phyloP scores from a whole-genome alignment of 306 rosid genomes.

The Medicago ruthenica region DNA sequence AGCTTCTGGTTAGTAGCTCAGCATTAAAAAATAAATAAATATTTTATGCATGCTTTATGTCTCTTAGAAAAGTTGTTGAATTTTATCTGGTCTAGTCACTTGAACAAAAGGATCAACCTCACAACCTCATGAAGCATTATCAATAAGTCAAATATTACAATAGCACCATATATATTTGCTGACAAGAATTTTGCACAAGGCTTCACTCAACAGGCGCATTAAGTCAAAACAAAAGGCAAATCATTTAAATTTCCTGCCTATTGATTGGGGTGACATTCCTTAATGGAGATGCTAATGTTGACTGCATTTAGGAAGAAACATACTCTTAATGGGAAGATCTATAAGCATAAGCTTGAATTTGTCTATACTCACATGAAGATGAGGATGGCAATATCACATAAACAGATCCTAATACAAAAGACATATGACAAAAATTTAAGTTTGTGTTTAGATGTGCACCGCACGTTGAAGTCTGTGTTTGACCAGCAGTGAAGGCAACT shows the following conservation, averaged over 20 bases:
- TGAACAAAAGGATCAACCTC: neutral
- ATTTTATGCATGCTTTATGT: neutral
- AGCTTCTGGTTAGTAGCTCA: neutral
- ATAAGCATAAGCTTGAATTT: neutral
- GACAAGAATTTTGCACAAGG: neutral
- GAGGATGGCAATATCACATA: neutral
- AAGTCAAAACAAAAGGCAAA: neutral
- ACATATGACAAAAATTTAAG: neutral
- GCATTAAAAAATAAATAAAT: neutral
- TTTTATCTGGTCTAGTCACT: neutral
- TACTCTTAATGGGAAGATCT: neutral
- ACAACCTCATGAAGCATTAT: neutral
- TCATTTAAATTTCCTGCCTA: neutral
- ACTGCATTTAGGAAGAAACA: neutral
- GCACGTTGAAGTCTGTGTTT: no score
- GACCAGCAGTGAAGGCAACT: no score
- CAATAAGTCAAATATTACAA: no score
- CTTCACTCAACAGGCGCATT: neutral
- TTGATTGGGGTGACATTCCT: conserved; percentile 7
- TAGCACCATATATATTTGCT: neutral
- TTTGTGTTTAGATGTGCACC: no score
- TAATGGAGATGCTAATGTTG: neutral
- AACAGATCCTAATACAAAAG: conserved; percentile 7
- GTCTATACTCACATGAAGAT: conserved; percentile 6
- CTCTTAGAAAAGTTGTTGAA: neutral